Conservation (phyloP, 768 basidiomycete species). For the Termitomyces sp. region DNA sequence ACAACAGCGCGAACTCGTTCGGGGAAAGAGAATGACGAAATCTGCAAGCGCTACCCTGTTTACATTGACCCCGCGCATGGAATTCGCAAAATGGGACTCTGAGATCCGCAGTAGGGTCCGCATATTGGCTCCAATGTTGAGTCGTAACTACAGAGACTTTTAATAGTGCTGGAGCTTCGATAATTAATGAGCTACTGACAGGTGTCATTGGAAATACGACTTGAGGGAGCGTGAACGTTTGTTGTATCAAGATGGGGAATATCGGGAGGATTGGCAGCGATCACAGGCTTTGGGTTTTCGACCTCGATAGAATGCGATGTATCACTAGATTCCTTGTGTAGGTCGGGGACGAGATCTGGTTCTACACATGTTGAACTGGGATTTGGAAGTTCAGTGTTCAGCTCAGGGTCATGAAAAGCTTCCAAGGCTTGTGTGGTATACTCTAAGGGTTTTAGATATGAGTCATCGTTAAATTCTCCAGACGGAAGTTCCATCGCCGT, state of each 20-base stretch:
- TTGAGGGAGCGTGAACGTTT: background rate
- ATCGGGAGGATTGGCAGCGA: background rate
- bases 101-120: conserved; percentile 30
- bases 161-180: background rate
- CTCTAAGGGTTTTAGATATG: background rate
- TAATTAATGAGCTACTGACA: background rate
- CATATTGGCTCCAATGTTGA: conserved; percentile 38
- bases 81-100: conserved; percentile 33
- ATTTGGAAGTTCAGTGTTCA: background rate
- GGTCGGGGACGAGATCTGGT: background rate
- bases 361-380: background rate
- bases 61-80: conserved; percentile 29
- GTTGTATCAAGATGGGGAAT: background rate
- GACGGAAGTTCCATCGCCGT: background rate
- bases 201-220: conserved; percentile 4
- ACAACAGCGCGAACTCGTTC: conserved; percentile 32
- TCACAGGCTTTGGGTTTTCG: background rate
- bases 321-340: background rate
- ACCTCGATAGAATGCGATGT: background rate
- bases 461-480: background rate
- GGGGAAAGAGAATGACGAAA: conserved; percentile 36
- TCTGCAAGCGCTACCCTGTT: conserved; percentile 23
- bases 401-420: background rate
- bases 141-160: conserved; percentile 17
- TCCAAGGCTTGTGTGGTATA: background rate